Evolutionary conservation across 1,284 basidiomycete genomes (phyloP), one percentile per base, ranked within the genome.

Genomic region (Heliocybe sulcata): DNA sequence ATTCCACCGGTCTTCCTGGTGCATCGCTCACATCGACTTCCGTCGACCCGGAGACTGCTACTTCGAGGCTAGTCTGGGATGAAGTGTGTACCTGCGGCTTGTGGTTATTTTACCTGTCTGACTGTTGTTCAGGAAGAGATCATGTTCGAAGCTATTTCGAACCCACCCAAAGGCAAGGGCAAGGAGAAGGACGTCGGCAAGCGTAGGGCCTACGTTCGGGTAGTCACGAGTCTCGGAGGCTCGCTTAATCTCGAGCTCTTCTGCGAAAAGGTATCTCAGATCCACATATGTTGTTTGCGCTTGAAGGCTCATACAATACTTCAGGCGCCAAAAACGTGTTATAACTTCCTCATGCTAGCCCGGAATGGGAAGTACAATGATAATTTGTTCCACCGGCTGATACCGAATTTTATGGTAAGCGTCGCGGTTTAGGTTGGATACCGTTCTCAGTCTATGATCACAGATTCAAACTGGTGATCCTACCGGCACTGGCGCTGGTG

Each of bases 381-480:
- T 62, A 87, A 84, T 57, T 68, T 90, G 29, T 99, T 99, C 70
- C 96, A 99, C 67, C 85, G 96, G 33, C 76, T 97, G 51, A 93
- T 99, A 12, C 94, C 94, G 3, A 95, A 92, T 0, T 99, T 99
- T 67, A 99, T 99, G 97, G 90, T 91, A 59, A 51, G 76, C 67
- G 19, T 12, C 29, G 19, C 56, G 45, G 19, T 3, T 53, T 48
- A 45, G 14, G 23, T 1, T 26, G 38, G n/a, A 42, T 31, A 27
- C 8, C 54, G n/a, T 22, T 33, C 31, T 38, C 12, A 27, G n/a
- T 42, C 20, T 33, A 42, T 27, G 53, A n/a, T 54, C 45, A 1
- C 58, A 93, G 90, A 82, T 94, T 26, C 94, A 98, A 80, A 94
- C 94, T 1, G 96, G 95, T 48, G 95, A 99, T 69, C 95, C 95